Percentiles rank a stretch among this genome's conserved stretches.
These are phyloP conservation scores for Mycena amicta DNA, from an alignment of 768 basidiomycete genomes.

Conservation along the genomic window DNA sequence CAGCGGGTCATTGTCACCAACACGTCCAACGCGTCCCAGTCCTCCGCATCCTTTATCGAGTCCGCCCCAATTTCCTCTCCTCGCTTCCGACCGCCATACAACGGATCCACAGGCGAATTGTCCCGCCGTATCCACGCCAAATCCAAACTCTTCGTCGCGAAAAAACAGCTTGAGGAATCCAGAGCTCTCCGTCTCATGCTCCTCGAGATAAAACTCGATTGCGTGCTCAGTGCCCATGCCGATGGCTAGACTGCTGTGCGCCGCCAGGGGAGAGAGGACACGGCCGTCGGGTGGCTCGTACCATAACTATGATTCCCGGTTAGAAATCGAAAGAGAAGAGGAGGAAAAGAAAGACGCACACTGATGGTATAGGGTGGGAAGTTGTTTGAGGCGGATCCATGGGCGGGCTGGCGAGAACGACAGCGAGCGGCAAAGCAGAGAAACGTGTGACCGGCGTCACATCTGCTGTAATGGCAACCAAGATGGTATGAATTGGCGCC, in stretches of 20 bases:
- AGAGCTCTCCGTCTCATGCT: slow-evolving; percentile 1
- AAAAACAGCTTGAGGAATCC: slow-evolving; percentile 52
- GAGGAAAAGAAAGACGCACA: no score
- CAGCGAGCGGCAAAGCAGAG: no score
- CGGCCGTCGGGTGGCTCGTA: background rate
- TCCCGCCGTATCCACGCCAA: slow-evolving; percentile 43
- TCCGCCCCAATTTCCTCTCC: background rate
- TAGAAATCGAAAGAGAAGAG: no score
- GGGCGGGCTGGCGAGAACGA: no score
- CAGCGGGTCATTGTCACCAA: background rate
- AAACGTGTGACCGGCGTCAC: no score
- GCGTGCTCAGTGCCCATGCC: background rate
- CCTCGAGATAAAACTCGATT: background rate
- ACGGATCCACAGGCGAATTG: slow-evolving; percentile 1
- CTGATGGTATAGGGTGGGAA: no score
- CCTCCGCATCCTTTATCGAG: no score
- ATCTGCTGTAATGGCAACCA: no score
- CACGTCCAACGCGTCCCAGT: background rate
- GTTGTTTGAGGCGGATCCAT: no score
- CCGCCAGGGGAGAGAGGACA: background rate
- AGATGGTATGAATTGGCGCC: no score
- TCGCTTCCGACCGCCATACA: background rate
- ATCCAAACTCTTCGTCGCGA: slow-evolving; percentile 46
- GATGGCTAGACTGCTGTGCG: background rate
- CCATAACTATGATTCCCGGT: no score